Conservation (phyloP, 441 rosid species). For the Populus hybrid region DNA sequence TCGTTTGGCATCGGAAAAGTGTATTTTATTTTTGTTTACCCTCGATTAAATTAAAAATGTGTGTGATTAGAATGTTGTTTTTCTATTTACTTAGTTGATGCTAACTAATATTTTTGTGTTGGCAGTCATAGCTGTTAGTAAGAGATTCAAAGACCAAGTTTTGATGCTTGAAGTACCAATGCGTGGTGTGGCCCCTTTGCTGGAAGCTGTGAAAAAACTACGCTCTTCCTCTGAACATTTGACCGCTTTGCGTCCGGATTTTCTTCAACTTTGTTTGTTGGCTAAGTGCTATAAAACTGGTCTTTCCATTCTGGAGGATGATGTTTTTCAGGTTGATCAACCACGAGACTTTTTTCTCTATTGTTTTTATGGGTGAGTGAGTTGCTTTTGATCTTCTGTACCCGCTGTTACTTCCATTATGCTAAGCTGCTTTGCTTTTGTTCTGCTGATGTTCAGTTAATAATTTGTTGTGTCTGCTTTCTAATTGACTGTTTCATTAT, state of each 20-base stretch:
- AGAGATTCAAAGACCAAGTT: slow-evolving; percentile 78
- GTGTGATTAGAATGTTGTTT: too few relatives aligned
- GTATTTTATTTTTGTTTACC: too few relatives aligned
- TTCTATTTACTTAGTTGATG: too few relatives aligned
- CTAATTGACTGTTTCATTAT: too few relatives aligned
- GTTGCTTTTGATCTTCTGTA: slow-evolving; percentile 15
- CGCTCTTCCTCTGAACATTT: slow-evolving; percentile 65
- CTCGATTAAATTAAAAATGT: too few relatives aligned
- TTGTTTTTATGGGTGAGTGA: slow-evolving; percentile 84
- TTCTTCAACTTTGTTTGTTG: slow-evolving; percentile 80
- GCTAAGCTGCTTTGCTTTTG: not conserved
- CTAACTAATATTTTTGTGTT: too few relatives aligned
- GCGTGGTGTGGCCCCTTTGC: slow-evolving; percentile 74
- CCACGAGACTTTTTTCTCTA: slow-evolving; percentile 86
- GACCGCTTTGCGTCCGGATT: slow-evolving; percentile 90
- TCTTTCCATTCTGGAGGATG: slow-evolving; percentile 72
- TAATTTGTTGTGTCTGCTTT: too few relatives aligned
- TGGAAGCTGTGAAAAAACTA: slow-evolving; percentile 66
- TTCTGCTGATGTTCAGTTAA: too few relatives aligned
- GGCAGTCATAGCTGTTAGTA: slow-evolving; percentile 42
- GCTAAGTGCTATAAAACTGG: slow-evolving; percentile 75
- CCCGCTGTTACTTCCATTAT: not conserved
- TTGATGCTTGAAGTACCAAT: slow-evolving; percentile 59
- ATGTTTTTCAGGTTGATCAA: slow-evolving; percentile 79
- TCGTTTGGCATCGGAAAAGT: too few relatives aligned